A percentile compares a stretch with the other conserved stretches of the same genome.
phyloP scores from a whole-genome alignment of 1,139 yeast species.

The Blastobotrys aristatus region DNA sequence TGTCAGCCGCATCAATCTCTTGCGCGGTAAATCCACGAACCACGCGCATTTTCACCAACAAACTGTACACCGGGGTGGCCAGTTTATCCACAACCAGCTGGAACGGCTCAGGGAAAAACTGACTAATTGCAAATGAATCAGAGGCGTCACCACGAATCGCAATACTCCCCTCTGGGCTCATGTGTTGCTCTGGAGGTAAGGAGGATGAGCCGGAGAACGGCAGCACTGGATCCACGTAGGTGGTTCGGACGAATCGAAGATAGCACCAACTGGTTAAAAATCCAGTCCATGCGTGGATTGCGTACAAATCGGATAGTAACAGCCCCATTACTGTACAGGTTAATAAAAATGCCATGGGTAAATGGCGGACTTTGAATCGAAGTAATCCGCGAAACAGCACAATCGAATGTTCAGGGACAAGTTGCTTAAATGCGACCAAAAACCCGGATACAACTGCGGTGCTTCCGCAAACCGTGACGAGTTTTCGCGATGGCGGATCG shows the following conservation, averaged over 20 bases:
- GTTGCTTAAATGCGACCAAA: conserved; percentile 79
- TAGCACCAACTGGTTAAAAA: conserved; percentile 69
- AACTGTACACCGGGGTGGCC: conserved; percentile 14
- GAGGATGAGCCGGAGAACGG: conserved; percentile 23
- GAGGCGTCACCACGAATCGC: conserved; percentile 78
- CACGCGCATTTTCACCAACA: conserved; percentile 15
- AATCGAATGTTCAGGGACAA: conserved; percentile 82
- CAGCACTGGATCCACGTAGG: conserved; percentile 33
- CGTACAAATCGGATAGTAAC: conserved; percentile 20
- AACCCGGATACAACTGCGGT: conserved; percentile 68
- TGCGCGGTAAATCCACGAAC: conserved; percentile 20
- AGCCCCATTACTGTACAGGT: conserved; percentile 25
- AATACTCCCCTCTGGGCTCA: conserved; percentile 27
- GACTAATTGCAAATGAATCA: conserved; percentile 75
- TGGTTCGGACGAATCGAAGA: conserved; percentile 65
- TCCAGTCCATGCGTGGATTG: conserved; percentile 61
- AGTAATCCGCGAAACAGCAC: conserved; percentile 58
- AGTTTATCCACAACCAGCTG: conserved; percentile 42
- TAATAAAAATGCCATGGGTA: conserved; percentile 60
- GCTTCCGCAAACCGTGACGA: conserved; percentile 59
- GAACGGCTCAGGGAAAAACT: conserved; percentile 62
- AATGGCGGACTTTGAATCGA: conserved; percentile 59
- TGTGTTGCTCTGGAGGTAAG: conserved; percentile 10
- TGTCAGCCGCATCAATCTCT: conserved; percentile 25
- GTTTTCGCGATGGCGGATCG: conserved; percentile 8